Base-by-base conservation (phyloP, 179 eudicot genomes). In the Beta corolliflora region DNA sequence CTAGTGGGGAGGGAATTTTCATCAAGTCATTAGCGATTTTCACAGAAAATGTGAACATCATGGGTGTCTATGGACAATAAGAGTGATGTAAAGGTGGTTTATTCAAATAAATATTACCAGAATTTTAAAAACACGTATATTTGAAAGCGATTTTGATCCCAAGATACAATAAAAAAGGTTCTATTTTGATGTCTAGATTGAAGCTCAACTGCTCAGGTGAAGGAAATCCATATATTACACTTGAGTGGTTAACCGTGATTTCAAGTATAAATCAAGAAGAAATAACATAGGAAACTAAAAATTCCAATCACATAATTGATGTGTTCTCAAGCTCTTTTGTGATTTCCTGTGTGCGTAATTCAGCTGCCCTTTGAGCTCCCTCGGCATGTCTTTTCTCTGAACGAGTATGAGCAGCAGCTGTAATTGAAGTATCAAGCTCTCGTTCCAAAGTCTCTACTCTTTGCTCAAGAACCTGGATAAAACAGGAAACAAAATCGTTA, bases 341-440 rank as follows among this genome's bases (percentile, higher is more conserved):
- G 60, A 93, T 84, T 65, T 92, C 99, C 76, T 84, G 89, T 18
- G 92, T 89, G 71, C 91, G 97, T 53, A 91, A 82, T 79, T 96
- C 98, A 75, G 98, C 97, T 82, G 96, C 98, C 83, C 87, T 92
- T 80, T 96, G 97, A 58, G 91, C 89, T 77, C 92, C 93, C 87
- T 92, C 99, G 10, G 97, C 98, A 72, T 94, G 94, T 65, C 98
- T 88, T 87, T 91, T 96, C 79, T 96, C 98, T 9, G 91, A 88
- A n/a, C 98, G 98, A 66, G 97, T 97, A 85, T 84, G 97, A 69
- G 99, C 99, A 79, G 99, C 91, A 71, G 97, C 99, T 65, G 99
- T 90, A 8, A 96, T 96, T 55, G 98, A 89, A 82, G 97, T 88
- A 88, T 96, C 98, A 67, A 96, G 93, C 83, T 94, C 98, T 63